phyloP scores from a whole-genome alignment of 495 filamentous ascomycete genomes.

The Arthonia radiata region DNA sequence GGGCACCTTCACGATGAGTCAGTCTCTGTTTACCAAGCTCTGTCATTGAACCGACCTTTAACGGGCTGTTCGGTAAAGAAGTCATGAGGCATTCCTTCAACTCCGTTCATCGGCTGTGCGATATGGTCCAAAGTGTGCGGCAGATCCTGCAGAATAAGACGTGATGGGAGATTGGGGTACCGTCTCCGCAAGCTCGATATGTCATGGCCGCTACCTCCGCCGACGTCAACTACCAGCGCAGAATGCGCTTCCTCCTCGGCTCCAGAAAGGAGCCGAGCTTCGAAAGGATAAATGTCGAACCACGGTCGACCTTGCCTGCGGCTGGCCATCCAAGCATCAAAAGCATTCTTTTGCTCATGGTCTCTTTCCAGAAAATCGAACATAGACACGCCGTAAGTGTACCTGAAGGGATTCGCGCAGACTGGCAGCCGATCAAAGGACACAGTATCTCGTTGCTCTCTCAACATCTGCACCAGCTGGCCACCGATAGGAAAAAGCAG shows the following conservation, averaged over 20 bases:
- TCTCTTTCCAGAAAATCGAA: constrained; percentile 2
- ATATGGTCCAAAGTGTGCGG: constrained; percentile 17
- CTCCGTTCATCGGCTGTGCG: constrained; percentile 9
- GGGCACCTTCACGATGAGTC: constrained; percentile 15
- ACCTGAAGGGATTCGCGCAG: constrained; percentile 1
- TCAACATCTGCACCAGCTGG: constrained; percentile 1
- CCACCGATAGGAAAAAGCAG: constrained; percentile 1
- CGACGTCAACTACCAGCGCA: constrained; percentile 29
- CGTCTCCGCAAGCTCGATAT: constrained; percentile 17
- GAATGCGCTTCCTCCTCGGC: constrained; percentile 8
- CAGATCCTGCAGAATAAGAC: constrained; percentile 24
- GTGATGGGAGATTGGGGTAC: constrained; percentile 17
- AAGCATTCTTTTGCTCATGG: constrained; percentile 1
- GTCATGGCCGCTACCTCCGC: constrained; percentile 25
- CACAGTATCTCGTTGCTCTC: constrained; percentile 1
- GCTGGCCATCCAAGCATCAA: constrained; percentile 4
- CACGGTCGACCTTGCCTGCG: constrained; percentile 1
- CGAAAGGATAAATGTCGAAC: constrained; percentile 3
- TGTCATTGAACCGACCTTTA: constrained; percentile 13
- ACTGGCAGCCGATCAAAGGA: constrained; percentile 1
- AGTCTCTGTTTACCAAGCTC: too few species aligned
- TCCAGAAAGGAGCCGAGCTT: too few species aligned
- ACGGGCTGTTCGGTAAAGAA: constrained; percentile 20
- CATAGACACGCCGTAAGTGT: constrained; percentile 3
- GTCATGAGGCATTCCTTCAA: constrained; percentile 14